Percentiles rank a stretch among this genome's conserved stretches.
Conservation (phyloP, 805 yeast genomes). For the Yarrowia osloensis region DNA sequence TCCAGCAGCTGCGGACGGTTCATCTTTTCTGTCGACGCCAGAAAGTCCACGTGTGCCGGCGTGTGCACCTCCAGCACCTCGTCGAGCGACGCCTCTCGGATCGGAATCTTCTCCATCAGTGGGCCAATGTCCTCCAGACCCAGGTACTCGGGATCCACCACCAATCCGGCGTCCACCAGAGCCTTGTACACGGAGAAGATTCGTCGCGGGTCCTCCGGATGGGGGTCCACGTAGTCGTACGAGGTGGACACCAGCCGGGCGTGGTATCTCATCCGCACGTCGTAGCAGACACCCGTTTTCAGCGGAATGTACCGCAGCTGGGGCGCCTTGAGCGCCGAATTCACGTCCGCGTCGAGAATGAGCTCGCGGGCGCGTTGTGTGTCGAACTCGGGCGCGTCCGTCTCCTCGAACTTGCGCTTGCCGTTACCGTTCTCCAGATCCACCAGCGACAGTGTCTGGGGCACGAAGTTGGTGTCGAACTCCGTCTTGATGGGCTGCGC, state of each 20-base stretch:
- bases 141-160: constrained; percentile 72
- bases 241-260: constrained; percentile 91
- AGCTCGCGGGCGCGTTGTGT: constrained; percentile 24
- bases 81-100: constrained; percentile 82
- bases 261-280: constrained; percentile 96
- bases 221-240: constrained; percentile 94
- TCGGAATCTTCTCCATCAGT: constrained; percentile 84
- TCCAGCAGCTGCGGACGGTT: constrained; percentile 70
- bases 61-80: constrained; percentile 88
- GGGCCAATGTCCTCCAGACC: constrained; percentile 79
- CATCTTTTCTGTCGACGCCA: constrained; percentile 77
- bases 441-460: constrained; percentile 22
- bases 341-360: constrained; percentile 7
- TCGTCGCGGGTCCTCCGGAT: constrained; percentile 97
- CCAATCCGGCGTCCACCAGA: constrained; percentile 89
- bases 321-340: constrained; percentile 45
- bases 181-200: constrained; percentile 91
- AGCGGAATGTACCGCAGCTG: constrained; percentile 69
- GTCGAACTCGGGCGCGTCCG: not conserved
- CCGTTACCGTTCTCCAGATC: constrained; percentile 34
- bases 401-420: constrained; percentile 33
- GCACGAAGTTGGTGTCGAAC: constrained; percentile 23
- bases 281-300: constrained; percentile 94
- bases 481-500: constrained; percentile 24
- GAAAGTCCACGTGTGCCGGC: constrained; percentile 70